Evolutionary conservation across 164 flowering plant genomes (phyloP), one percentile per base, ranked within the genome.

Genomic region (Vitis amurensis): DNA sequence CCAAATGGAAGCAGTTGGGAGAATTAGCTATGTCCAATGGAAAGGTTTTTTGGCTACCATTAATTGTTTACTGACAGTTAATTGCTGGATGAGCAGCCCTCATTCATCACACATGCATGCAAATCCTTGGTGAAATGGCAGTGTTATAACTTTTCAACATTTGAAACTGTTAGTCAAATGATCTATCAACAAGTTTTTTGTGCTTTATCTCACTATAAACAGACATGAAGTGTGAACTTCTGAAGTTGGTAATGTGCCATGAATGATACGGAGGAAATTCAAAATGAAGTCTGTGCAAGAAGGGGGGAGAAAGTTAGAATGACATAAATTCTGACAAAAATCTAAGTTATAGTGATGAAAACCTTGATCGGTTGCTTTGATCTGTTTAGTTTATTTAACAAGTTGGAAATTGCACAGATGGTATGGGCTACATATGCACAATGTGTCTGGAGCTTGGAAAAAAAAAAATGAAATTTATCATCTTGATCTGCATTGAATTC

Each of bases 1-100:
- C 95, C 50, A 96, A 91, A 71, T 96, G 99, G 99, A 96, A 93
- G 86, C 97, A 96, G 72, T 82, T 96, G 78, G 98, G 99, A 67
- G 98, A 93, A 84, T 82, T 96, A 77, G 94, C 99, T 49, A 89
- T 96, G 92, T 91, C 99, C 13, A 74, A 83, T 75, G 99, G 99
- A 74, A 91, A 86, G 97, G 98, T 88, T 76, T 51, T 55, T n/a
- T 11, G 10, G 27, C 53, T 73, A 23, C 37, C 6, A 51, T 61
- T 27, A 27, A 48, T 53, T 29, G 68, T 44, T 37, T 51, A 1
- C 27, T 23, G 27, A 23, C 27, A 23, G 27, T 23, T 23, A 23
- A 23, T 2, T 23, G 27, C 27, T 23, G 27, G 27, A 23, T 23
- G 27, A 23, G 27, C 27, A 23, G 27, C 27, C 27, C 27, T 23